phyloP scores from a whole-genome alignment of 805 yeast genomes.

The Candida insectorum region DNA sequence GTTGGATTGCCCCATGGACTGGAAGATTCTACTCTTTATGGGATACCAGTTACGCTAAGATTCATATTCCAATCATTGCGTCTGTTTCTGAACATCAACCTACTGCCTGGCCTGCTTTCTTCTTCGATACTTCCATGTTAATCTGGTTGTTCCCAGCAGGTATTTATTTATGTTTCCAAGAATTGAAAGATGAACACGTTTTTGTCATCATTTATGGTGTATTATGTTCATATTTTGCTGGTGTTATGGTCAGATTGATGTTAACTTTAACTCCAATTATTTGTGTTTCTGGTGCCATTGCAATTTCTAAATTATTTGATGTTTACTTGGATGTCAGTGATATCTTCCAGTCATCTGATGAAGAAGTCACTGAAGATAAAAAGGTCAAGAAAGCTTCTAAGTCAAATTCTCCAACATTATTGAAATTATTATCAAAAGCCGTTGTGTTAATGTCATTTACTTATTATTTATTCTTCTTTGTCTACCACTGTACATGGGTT shows the following conservation, averaged over 20 bases:
- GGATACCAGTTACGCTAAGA: slow-evolving; percentile 97
- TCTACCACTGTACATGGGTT: slow-evolving; percentile 95
- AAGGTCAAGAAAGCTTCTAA: slow-evolving; percentile 5
- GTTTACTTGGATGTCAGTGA: slow-evolving; percentile 68
- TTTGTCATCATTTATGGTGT: slow-evolving; percentile 90
- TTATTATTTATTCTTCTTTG: slow-evolving; percentile 76
- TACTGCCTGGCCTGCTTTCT: slow-evolving; percentile 99
- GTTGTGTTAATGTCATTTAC: slow-evolving; percentile 65
- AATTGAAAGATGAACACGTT: slow-evolving; percentile 85
- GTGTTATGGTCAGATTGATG: slow-evolving; percentile 98
- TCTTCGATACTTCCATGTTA: slow-evolving; percentile 87
- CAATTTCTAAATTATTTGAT: slow-evolving; percentile 80
- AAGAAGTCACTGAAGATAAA: slow-evolving; percentile 5
- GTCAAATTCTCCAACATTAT: slow-evolving; percentile 16
- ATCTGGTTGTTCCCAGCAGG: slow-evolving; percentile 99
- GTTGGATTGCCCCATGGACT: slow-evolving; percentile 98
- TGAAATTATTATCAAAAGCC: slow-evolving; percentile 51
- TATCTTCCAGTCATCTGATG: slow-evolving; percentile 18
- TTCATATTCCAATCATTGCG: slow-evolving; percentile 97
- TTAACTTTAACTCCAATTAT: slow-evolving; percentile 93
- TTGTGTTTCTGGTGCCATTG: slow-evolving; percentile 89
- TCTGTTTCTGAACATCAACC: slow-evolving; percentile 99
- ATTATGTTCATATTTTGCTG: slow-evolving; percentile 95
- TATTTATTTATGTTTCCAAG: slow-evolving; percentile 84
- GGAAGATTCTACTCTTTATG: slow-evolving; percentile 98